Evolutionary conservation across 805 yeast species (phyloP).

Genomic region (Debaryomyces hansenii): DNA sequence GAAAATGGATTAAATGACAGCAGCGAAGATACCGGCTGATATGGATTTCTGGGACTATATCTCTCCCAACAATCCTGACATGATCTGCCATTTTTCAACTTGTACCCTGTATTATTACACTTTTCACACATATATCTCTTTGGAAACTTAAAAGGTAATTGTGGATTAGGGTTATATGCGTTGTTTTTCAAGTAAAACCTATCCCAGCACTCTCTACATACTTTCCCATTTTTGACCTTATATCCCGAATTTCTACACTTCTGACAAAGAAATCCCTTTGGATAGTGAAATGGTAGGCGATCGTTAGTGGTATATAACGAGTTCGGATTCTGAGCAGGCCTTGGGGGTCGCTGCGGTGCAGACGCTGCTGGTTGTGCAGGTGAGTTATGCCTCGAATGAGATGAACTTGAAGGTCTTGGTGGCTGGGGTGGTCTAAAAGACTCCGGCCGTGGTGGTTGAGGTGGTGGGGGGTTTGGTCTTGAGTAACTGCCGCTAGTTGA

Average conservation of each 20-base stretch:
- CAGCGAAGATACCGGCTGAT: conserved; percentile 4
- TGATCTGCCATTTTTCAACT: conserved; percentile 58
- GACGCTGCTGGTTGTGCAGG: conserved; percentile 4
- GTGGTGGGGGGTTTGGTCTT: conserved; percentile 4
- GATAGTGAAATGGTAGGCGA: conserved; percentile 27
- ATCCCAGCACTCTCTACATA: conserved; percentile 33
- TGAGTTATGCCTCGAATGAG: neutral
- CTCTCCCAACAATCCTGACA: conserved; percentile 72
- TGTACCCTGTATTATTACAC: conserved; percentile 73
- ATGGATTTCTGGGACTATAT: conserved; percentile 49
- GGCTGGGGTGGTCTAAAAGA: conserved; percentile 13
- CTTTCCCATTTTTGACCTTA: conserved; percentile 22
- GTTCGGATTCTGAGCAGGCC: conserved; percentile 2
- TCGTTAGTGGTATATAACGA: conserved; percentile 12
- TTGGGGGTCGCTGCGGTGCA: conserved; percentile 10
- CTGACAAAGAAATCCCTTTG: conserved; percentile 29
- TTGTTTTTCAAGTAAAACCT: conserved; percentile 23
- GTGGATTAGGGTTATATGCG: conserved; percentile 47
- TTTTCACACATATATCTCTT: conserved; percentile 57
- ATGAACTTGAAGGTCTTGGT: conserved; percentile 7
- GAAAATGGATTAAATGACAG: neutral
- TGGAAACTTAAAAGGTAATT: conserved; percentile 70
- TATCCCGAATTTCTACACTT: conserved; percentile 38
- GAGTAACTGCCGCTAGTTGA: conserved; percentile 9
- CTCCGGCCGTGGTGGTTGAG: conserved; percentile 8